Percentiles rank a stretch among this genome's conserved stretches.
Conservation (phyloP, 805 yeast genomes). For the Vanderwaltozyma polyspora region DNA sequence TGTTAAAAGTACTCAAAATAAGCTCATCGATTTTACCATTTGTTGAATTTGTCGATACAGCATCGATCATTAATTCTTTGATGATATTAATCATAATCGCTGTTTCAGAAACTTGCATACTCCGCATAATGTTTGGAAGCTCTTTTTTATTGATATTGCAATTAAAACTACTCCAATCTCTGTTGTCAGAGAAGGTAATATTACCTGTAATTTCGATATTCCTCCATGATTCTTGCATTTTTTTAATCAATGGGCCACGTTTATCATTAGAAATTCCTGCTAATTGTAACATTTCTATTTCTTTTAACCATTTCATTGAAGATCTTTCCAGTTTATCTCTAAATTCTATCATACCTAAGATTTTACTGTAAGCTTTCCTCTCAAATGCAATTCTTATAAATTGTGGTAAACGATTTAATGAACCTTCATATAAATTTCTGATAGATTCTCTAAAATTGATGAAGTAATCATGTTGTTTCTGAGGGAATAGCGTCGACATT, state of each 20-base stretch:
- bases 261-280: constrained; percentile 25
- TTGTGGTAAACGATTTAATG: constrained; percentile 41
- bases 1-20: background rate
- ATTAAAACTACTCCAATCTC: constrained; percentile 21
- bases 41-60: constrained; percentile 8
- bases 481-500: constrained; percentile 36
- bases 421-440: constrained; percentile 38
- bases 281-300: constrained; percentile 14
- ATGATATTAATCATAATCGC: constrained; percentile 8
- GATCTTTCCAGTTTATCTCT: constrained; percentile 43
- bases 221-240: constrained; percentile 17
- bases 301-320: constrained; percentile 29
- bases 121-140: constrained; percentile 9
- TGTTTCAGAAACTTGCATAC: constrained; percentile 8
- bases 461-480: constrained; percentile 24
- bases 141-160: constrained; percentile 3
- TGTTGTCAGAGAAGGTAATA: constrained; percentile 11
- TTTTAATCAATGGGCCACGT: constrained; percentile 11
- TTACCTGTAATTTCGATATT: constrained; percentile 24
- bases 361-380: constrained; percentile 50
- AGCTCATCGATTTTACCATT: constrained; percentile 5
- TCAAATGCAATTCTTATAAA: constrained; percentile 45
- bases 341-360: constrained; percentile 56
- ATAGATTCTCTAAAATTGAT: constrained; percentile 27
- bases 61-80: constrained; percentile 17